phyloP scores from a whole-genome alignment of 1,284 basidiomycete genomes.

The Apiotrichum laibachii region DNA sequence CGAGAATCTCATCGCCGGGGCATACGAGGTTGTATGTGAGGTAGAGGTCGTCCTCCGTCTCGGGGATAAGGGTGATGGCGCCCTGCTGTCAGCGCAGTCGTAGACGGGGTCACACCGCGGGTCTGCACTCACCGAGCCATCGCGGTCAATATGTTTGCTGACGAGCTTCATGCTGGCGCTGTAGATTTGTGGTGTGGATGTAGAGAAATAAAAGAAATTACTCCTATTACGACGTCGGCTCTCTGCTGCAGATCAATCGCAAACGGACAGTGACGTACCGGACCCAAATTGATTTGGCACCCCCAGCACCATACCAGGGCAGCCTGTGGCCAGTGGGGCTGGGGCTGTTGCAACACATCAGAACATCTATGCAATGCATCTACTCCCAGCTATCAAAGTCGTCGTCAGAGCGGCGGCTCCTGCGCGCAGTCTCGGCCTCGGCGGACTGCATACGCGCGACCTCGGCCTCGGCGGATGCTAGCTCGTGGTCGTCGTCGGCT shows the following conservation, averaged over 20 bases:
- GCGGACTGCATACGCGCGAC: not conserved
- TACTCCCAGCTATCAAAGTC: conserved; percentile 39
- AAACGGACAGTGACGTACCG: not conserved
- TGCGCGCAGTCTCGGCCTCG: not conserved
- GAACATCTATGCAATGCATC: conserved; percentile 8
- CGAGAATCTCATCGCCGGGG: conserved; percentile 81
- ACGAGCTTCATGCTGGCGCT: conserved; percentile 59
- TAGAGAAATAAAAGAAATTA: not conserved
- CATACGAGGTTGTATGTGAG: conserved; percentile 98
- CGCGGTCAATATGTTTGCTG: conserved; percentile 70
- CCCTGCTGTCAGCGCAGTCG: conserved; percentile 57
- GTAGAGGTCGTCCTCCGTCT: conserved; percentile 99
- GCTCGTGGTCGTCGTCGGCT: conserved; percentile 13
- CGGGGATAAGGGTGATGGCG: conserved; percentile 81
- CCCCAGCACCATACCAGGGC: not conserved
- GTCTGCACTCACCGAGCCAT: conserved; percentile 62
- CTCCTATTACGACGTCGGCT: not conserved
- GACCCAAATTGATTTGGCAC: not conserved
- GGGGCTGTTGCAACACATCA: not conserved
- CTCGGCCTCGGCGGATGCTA: conserved; percentile 16
- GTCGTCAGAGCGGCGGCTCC: conserved; percentile 16
- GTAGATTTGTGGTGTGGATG: not conserved
- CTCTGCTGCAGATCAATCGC: too few species aligned
- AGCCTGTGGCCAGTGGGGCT: not conserved
- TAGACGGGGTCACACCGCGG: too few species aligned